A percentile compares a stretch with the other conserved stretches of the same genome.
Conservation (phyloP, 1,284 basidiomycete genomes). For the Coniophora puteana region DNA sequence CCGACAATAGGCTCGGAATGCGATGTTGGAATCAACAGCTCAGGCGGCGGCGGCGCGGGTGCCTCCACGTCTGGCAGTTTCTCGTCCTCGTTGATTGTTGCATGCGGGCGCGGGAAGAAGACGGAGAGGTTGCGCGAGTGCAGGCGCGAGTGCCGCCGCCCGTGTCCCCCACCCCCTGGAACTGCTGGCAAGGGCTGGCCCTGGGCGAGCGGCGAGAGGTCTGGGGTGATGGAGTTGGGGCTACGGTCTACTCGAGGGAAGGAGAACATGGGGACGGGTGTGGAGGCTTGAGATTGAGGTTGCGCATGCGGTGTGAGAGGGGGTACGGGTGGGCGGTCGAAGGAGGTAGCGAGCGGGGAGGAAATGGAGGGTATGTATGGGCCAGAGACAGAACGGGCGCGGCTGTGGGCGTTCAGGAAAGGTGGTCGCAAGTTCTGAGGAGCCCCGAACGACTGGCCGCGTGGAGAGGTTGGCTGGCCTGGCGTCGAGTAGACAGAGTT, state of each 20-base stretch:
- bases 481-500: too few species aligned
- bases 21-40: conserved; percentile 19
- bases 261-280: conserved; percentile 26
- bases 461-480: too few species aligned
- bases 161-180: conserved; percentile 25
- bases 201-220: conserved; percentile 21
- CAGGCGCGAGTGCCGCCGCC: conserved; percentile 64
- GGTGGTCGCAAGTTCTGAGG: too few species aligned
- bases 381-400: too few species aligned
- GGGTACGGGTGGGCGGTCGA: conserved; percentile 32
- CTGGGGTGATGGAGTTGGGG: conserved; percentile 16
- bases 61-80: conserved; percentile 39
- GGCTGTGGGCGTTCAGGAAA: too few species aligned
- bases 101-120: conserved; percentile 76
- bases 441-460: too few species aligned
- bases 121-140: conserved; percentile 90
- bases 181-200: conserved; percentile 18
- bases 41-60: conserved; percentile 32
- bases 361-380: conserved; percentile 28
- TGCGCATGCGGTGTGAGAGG: too few species aligned
- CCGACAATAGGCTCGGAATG: conserved; percentile 19
- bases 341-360: conserved; percentile 47
- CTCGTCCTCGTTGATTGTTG: conserved; percentile 67
- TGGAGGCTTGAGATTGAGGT: too few species aligned
- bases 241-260: conserved; percentile 17